Conservation (phyloP, 2,329 filamentous ascomycete genomes). For the Phoma herbarum region DNA sequence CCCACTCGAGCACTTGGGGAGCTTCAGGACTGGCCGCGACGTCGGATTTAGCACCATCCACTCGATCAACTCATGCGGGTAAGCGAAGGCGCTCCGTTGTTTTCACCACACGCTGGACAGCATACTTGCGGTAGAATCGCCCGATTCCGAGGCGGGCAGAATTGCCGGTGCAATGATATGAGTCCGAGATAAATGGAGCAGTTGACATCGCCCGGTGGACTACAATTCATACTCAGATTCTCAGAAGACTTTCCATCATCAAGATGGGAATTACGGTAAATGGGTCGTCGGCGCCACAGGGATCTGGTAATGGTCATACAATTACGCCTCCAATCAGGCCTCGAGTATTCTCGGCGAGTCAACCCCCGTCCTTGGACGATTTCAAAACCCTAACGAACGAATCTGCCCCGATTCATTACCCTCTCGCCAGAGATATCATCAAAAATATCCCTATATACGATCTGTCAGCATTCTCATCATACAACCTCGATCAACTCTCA, state of each 20-base stretch:
- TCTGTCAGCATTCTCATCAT: constrained; percentile 50
- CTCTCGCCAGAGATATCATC: constrained; percentile 56
- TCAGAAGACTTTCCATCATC: too few species aligned
- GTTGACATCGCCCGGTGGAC: background rate
- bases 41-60: background rate
- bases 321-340: constrained; percentile 25
- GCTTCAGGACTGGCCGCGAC: constrained; percentile 1
- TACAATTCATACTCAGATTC: background rate
- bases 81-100: background rate
- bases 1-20: background rate
- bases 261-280: constrained; percentile 12
- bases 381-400: constrained; percentile 59
- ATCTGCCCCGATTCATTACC: constrained; percentile 54
- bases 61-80: background rate
- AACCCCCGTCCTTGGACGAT: constrained; percentile 53
- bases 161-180: background rate
- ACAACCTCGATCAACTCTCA: constrained; percentile 41
- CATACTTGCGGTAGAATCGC: background rate
- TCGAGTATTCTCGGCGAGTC: constrained; percentile 41
- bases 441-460: constrained; percentile 67
- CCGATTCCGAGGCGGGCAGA: constrained; percentile 2
- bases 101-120: background rate
- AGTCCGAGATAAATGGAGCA: background rate
- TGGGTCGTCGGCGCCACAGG: background rate
- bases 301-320: background rate